Base-by-base conservation (phyloP, 768 basidiomycete genomes). In the Mycena belliarum region DNA sequence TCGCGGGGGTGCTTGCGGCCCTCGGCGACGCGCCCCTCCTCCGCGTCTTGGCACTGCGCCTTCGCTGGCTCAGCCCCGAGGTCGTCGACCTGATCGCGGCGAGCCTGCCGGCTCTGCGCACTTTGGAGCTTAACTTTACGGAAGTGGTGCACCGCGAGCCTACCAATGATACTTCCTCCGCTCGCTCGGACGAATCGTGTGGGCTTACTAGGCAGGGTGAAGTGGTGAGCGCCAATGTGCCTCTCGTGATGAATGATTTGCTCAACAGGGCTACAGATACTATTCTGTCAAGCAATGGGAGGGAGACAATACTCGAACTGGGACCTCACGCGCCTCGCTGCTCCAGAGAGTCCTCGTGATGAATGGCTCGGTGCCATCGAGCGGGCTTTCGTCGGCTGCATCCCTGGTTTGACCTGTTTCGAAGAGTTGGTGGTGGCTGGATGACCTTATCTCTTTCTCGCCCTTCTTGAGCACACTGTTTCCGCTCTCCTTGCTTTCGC, bases 1-100 rank as follows among this genome's bases (percentile, higher is more conserved):
- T 80, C 23, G 52, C 49, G 20, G 46, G 49, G 3, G 60, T 76
- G n/a, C 68, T 78, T 21, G 52, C 61, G 7, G 52, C 49, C 32
- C 66, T 74, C 14, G 40, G 37, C 23, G 21, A 43, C 28, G 55
- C 62, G 3, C 43, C 47, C 15, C 52, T 26, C 23, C 63, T 70
- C 6, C 66, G 55, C 18, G 52, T 61, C 20, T 56, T 73, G 8
- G 61, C 55, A 35, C 43, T 72, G 3, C 64, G 59, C 10, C 26
- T 72, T 2, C 44, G 60, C 10, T 60, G 62, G 47, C 62, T 72
- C 16, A 70, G 58, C 25, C 68, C 69, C 11, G 65, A 65, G 32
- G 35, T 71, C 16, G 25, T 72, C 9, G 61, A 65, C 51, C 59
- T 69, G 6, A 48, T 73, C 8, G 68, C 69, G 33, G 33, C 44